Evolutionary conservation across 768 basidiomycete species (phyloP).

Genomic region (Scleroderma citrinum): DNA sequence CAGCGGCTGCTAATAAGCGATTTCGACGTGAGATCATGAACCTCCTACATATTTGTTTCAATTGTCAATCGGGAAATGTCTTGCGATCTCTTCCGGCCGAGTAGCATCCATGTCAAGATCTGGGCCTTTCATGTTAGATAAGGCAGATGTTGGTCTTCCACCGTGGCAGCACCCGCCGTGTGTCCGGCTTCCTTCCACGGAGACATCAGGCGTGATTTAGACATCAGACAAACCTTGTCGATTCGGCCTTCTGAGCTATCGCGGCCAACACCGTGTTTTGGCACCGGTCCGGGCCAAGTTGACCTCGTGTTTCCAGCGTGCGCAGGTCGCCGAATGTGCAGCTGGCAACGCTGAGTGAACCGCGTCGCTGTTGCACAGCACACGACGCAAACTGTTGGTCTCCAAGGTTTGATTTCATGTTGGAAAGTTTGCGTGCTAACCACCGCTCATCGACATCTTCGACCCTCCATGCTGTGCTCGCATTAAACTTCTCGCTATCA

Average conservation of each 20-base stretch:
- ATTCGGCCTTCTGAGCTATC: no score
- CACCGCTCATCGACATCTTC: background rate
- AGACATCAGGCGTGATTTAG: background rate
- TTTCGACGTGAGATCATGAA: constrained; percentile 25
- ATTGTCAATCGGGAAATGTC: constrained; percentile 11
- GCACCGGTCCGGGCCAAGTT: constrained; percentile 13
- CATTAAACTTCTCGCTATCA: no score
- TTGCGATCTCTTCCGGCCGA: constrained; percentile 5
- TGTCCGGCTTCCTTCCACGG: background rate
- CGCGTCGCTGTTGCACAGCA: no score
- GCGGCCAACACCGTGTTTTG: constrained; percentile 21
- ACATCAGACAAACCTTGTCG: no score
- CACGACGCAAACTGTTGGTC: background rate
- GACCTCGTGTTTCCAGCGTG: constrained; percentile 27
- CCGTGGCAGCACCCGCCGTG: background rate
- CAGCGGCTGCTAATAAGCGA: constrained; percentile 20
- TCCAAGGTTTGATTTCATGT: background rate
- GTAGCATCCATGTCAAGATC: no score
- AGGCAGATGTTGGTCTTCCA: background rate
- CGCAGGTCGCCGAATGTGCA: background rate
- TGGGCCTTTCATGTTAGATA: background rate
- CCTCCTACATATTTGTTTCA: constrained; percentile 13
- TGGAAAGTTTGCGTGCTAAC: background rate
- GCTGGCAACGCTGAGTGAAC: no score
- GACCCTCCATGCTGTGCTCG: background rate